phyloP scores from a whole-genome alignment of 371 early-diverging fungal species.

The Syncephalastrum racemosum region DNA sequence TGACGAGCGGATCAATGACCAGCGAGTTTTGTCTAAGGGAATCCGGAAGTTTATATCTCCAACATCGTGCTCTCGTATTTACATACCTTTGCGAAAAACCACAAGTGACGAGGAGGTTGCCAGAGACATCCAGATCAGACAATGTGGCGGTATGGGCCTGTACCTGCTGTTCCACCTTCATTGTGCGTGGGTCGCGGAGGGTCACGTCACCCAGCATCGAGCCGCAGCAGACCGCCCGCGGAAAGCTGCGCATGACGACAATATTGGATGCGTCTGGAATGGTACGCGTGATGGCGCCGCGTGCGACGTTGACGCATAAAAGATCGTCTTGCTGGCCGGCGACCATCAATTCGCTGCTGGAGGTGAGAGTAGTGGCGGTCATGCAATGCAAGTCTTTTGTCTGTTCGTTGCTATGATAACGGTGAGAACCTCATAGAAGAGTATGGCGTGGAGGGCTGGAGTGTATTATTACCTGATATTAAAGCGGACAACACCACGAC shows the following conservation, averaged over 20 bases:
- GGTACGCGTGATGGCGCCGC: constrained; percentile 61
- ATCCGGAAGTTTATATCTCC: neutral
- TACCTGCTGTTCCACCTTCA: constrained; percentile 68
- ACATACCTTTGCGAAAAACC: constrained; percentile 71
- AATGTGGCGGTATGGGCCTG: constrained; percentile 79
- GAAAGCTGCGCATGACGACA: constrained; percentile 65
- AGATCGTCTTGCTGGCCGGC: constrained; percentile 68
- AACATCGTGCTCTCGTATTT: neutral
- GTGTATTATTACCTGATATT: constrained; percentile 52
- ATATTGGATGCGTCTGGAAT: constrained; percentile 55
- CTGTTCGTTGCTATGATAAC: constrained; percentile 45
- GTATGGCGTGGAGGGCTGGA: neutral
- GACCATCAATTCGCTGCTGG: constrained; percentile 65
- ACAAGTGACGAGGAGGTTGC: constrained; percentile 74
- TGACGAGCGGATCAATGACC: constrained; percentile 76
- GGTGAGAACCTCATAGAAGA: neutral
- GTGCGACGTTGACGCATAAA: constrained; percentile 63
- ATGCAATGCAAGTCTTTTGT: constrained; percentile 67
- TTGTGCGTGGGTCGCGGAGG: constrained; percentile 69
- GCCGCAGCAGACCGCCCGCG: constrained; percentile 71
- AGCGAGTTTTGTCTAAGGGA: constrained; percentile 53
- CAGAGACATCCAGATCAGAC: constrained; percentile 74
- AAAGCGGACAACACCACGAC: constrained; percentile 74
- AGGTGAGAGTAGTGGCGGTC: constrained; percentile 59
- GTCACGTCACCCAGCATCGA: constrained; percentile 66